Conservation (phyloP, 2,329 filamentous ascomycete species). For the Fusarium abutilonis region DNA sequence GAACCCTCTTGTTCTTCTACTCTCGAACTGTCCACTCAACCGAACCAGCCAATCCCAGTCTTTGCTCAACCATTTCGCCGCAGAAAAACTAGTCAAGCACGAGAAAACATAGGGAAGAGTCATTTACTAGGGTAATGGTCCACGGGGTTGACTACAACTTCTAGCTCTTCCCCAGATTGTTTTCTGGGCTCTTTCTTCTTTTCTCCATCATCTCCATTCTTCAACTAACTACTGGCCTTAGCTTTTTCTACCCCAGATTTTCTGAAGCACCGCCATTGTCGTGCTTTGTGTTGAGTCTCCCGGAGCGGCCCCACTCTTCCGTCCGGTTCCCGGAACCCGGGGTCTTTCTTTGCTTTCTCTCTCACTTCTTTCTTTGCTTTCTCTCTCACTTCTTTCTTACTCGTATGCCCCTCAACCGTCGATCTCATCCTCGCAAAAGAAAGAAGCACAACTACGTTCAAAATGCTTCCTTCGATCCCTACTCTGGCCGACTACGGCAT, state of each 20-base stretch:
- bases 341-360: conserved; percentile 14
- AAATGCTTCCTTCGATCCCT: conserved; percentile 68
- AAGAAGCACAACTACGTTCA: not conserved
- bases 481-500: conserved; percentile 80
- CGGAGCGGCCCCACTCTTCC: conserved; percentile 40
- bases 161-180: conserved; percentile 15
- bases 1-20: conserved; percentile 13
- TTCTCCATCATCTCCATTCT: conserved; percentile 23
- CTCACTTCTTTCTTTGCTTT: conserved; percentile 10
- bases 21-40: conserved; percentile 37
- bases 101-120: conserved; percentile 34
- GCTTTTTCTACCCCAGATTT: conserved; percentile 18
- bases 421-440: not conserved
- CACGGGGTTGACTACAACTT: conserved; percentile 8
- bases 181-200: not conserved
- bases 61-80: conserved; percentile 39
- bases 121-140: conserved; percentile 24
- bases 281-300: conserved; percentile 16
- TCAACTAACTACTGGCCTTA: conserved; percentile 11
- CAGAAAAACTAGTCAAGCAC: conserved; percentile 23
- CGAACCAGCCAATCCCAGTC: conserved; percentile 42
- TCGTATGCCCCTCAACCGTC: not conserved
- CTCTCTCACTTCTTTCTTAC: not conserved
- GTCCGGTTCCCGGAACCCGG: conserved; percentile 33
- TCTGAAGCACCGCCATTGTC: not conserved